Conservation (phyloP, 2,329 filamentous ascomycete species). For the Colletotrichum tabaci region DNA sequence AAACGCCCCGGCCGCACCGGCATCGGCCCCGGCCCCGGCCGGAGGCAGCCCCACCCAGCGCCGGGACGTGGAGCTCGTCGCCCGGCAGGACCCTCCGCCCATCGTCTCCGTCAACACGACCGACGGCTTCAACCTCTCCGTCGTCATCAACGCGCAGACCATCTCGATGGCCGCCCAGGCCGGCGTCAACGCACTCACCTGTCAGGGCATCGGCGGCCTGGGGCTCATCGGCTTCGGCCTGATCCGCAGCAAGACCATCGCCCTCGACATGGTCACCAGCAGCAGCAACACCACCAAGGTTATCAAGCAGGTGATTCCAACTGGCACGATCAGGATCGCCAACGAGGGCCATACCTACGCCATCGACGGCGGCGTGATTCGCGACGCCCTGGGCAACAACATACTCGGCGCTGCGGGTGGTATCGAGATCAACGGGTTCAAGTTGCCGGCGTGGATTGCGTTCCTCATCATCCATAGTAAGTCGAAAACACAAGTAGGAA, state of each 20-base stretch:
- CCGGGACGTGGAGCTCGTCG: conserved; percentile 11
- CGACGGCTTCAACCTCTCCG: conserved; percentile 47
- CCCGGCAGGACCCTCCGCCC: conserved; percentile 33
- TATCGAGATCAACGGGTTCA: conserved; percentile 43
- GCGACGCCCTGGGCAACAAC: conserved; percentile 43
- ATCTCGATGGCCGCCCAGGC: conserved; percentile 50
- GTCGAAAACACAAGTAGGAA: not conserved
- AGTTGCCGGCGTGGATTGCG: conserved; percentile 36
- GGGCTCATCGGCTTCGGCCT: conserved; percentile 48
- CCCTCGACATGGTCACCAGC: conserved; percentile 25
- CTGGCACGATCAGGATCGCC: conserved; percentile 46
- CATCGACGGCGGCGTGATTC: conserved; percentile 46
- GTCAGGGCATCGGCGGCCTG: conserved; percentile 53
- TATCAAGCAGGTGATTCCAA: conserved; percentile 47
- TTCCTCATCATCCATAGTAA: conserved; percentile 48
- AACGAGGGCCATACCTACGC: conserved; percentile 48
- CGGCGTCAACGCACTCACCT: conserved; percentile 50
- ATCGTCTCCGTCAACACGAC: conserved; percentile 37
- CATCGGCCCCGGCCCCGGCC: not conserved
- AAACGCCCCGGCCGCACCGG: conserved; percentile 2
- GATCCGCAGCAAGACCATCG: conserved; percentile 45
- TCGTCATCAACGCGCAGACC: conserved; percentile 48
- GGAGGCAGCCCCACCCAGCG: conserved; percentile 6
- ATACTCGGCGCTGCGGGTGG: conserved; percentile 44
- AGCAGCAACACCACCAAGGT: conserved; percentile 34